These are phyloP conservation scores for Colletotrichum phormii DNA, from an alignment of 2,329 filamentous ascomycete species.

Conservation along the genomic window DNA sequence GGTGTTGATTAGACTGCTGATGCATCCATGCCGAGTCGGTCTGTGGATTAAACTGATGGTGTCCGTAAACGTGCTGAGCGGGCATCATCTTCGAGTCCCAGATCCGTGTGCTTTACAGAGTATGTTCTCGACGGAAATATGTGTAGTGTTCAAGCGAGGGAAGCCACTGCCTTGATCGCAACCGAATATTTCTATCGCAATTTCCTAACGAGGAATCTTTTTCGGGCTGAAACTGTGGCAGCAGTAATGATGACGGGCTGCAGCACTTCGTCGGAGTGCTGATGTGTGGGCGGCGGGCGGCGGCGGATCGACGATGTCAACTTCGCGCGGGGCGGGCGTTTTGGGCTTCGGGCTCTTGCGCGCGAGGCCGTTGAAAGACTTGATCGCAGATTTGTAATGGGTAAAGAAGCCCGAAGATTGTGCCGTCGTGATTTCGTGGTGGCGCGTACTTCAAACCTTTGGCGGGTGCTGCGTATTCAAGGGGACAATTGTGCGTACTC, in stretches of 20 bases:
- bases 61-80: slow-evolving; percentile 73
- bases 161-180: background rate
- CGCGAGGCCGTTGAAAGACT: background rate
- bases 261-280: background rate
- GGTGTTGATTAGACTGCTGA: slow-evolving; percentile 70
- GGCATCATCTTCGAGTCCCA: slow-evolving; percentile 66
- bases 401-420: background rate
- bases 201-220: background rate
- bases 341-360: background rate
- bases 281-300: background rate
- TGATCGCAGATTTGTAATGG: background rate
- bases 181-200: background rate
- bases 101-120: background rate
- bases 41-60: slow-evolving; percentile 75
- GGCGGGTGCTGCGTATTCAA: background rate
- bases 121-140: background rate
- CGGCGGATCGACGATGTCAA: background rate
- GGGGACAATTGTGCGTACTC: slow-evolving; percentile 3
- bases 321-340: slow-evolving; percentile 5
- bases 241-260: background rate
- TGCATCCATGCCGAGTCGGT: slow-evolving; percentile 75
- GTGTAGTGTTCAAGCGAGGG: background rate
- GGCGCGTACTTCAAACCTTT: background rate
- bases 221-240: background rate
- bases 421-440: background rate